These are phyloP conservation scores for Alliaria petiolata DNA, from an alignment of 345 rosid species.

Conservation along the genomic window DNA sequence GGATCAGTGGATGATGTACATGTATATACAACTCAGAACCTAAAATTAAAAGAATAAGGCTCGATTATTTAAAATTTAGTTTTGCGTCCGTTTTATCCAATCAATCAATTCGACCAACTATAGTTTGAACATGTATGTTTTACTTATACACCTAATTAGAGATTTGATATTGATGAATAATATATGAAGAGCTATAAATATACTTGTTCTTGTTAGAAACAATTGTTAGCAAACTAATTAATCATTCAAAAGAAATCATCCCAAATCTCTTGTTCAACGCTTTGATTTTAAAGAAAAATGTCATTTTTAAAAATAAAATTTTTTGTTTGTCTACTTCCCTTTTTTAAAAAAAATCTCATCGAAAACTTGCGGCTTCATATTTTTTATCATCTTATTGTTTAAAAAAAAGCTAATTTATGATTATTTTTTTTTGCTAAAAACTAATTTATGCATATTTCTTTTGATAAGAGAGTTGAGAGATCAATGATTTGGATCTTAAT, in stretches of 20 bases:
- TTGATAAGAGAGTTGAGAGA: slow-evolving; percentile 16
- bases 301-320: too few relatives aligned
- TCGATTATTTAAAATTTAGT: neutral
- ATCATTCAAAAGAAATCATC: neutral
- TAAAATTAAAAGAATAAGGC: neutral
- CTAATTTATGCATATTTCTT: neutral
- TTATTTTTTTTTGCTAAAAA: too few relatives aligned
- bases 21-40: neutral
- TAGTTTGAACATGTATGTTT: too few relatives aligned
- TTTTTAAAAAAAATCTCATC: too few relatives aligned
- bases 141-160: neutral
- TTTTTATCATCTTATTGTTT: too few relatives aligned
- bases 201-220: neutral
- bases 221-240: neutral
- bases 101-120: neutral
- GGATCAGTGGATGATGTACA: too few relatives aligned
- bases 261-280: too few relatives aligned
- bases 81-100: neutral
- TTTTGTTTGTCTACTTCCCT: neutral
- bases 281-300: neutral
- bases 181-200: neutral
- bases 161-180: neutral
- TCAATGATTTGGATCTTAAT: slow-evolving; percentile 27
- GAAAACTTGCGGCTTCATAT: too few relatives aligned
- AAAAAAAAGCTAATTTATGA: too few relatives aligned